Percentiles rank a stretch among this genome's conserved stretches.
phyloP scores from a whole-genome alignment of 2,329 filamentous ascomycete species.

The Penicillium sp. region DNA sequence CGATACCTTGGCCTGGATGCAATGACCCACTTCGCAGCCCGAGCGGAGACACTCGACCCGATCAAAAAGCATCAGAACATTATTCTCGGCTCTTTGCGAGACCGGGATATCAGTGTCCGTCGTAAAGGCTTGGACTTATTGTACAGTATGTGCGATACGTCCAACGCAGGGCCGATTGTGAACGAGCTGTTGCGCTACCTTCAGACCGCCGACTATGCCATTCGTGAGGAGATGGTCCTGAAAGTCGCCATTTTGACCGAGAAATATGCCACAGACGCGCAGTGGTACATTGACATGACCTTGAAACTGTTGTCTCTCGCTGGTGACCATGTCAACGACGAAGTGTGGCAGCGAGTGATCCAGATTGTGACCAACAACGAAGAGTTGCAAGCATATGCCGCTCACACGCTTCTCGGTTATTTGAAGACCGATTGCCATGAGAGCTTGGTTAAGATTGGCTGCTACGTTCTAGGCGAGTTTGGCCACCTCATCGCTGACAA shows the following conservation, averaged over 20 bases:
- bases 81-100: constrained; percentile 87
- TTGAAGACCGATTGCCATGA: constrained; percentile 93
- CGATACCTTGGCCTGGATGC: constrained; percentile 92
- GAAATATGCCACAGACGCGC: constrained; percentile 95
- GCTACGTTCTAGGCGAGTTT: constrained; percentile 93
- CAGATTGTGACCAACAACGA: constrained; percentile 99
- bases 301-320: constrained; percentile 91
- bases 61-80: constrained; percentile 98
- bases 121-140: constrained; percentile 91
- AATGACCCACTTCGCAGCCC: constrained; percentile 94
- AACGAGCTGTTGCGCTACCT: constrained; percentile 90
- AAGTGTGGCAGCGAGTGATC: constrained; percentile 98
- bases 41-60: constrained; percentile 87
- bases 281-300: constrained; percentile 99
- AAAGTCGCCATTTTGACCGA: constrained; percentile 98
- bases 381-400: constrained; percentile 92
- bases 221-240: constrained; percentile 97
- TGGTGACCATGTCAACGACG: constrained; percentile 95
- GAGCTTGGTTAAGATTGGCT: constrained; percentile 94
- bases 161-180: constrained; percentile 91
- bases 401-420: constrained; percentile 87
- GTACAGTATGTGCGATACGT: constrained; percentile 98
- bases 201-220: constrained; percentile 94
- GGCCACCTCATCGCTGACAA: constrained; percentile 94
- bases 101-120: constrained; percentile 93